Evolutionary conservation across 1,284 basidiomycete species (phyloP).

Genomic region (Flammula alnicola): DNA sequence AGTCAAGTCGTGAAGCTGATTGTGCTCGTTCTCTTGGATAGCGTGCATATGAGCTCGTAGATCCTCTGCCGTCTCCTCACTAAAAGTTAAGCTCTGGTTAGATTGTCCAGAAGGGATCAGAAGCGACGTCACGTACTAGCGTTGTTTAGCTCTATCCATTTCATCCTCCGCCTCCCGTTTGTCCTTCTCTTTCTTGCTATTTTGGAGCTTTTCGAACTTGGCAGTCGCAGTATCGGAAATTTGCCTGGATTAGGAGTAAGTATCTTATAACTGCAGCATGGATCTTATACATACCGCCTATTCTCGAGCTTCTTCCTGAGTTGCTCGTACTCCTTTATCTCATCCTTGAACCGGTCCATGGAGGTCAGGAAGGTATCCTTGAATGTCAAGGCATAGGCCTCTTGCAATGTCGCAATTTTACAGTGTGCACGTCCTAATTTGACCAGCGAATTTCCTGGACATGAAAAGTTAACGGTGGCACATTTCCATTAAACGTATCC

Average conservation of each 20-base stretch:
- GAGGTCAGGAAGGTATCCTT: constrained; percentile 73
- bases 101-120: background rate
- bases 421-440: constrained; percentile 81
- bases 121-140: constrained; percentile 63
- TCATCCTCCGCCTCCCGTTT: constrained; percentile 77
- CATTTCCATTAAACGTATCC: background rate
- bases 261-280: too few species aligned
- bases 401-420: constrained; percentile 80
- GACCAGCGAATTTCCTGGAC: constrained; percentile 67
- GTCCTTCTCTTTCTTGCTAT: constrained; percentile 76
- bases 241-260: constrained; percentile 54
- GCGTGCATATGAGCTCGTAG: constrained; percentile 73
- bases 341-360: constrained; percentile 62
- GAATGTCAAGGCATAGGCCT: constrained; percentile 74
- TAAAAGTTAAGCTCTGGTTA: constrained; percentile 31
- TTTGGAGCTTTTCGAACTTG: constrained; percentile 69
- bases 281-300: constrained; percentile 66
- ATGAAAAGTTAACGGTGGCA: background rate
- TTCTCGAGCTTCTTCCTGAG: constrained; percentile 83
- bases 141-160: constrained; percentile 64
- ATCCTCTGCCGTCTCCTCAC: constrained; percentile 84
- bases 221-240: constrained; percentile 76
- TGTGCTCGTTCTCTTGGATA: constrained; percentile 78
- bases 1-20: constrained; percentile 70
- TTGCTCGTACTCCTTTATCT: constrained; percentile 74